phyloP scores from a whole-genome alignment of 352 stramenopile genomes.

The Pythium guiyangense region DNA sequence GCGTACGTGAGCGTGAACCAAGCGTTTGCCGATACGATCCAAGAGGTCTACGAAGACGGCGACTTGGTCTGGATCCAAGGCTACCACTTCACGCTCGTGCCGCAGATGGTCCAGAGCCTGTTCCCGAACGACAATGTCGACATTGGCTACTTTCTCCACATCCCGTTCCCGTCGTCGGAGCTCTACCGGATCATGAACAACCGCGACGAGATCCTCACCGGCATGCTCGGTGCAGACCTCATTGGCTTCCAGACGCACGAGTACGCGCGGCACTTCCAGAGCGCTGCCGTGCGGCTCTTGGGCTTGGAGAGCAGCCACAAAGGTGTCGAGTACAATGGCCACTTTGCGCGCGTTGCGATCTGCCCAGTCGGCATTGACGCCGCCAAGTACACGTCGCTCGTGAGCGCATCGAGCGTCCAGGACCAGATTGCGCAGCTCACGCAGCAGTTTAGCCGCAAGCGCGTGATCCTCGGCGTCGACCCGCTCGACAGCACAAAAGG shows the following conservation, averaged over 20 bases:
- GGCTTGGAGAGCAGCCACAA: conserved; percentile 87
- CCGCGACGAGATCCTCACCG: conserved; percentile 82
- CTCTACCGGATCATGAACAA: conserved; percentile 89
- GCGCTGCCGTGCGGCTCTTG: conserved; percentile 77
- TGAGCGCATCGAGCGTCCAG: conserved; percentile 54
- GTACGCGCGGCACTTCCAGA: conserved; percentile 88
- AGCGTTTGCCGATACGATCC: conserved; percentile 82
- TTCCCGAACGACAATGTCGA: conserved; percentile 89
- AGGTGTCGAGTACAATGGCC: conserved; percentile 85
- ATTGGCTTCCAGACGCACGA: conserved; percentile 91
- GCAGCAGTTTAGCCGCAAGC: conserved; percentile 74
- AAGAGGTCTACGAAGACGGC: conserved; percentile 85
- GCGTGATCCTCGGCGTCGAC: conserved; percentile 83
- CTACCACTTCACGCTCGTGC: conserved; percentile 88
- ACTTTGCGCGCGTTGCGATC: conserved; percentile 85
- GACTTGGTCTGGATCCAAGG: conserved; percentile 90
- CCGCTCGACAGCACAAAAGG: conserved; percentile 87
- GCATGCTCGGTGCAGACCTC: conserved; percentile 85
- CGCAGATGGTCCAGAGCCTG: conserved; percentile 86
- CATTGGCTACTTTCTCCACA: conserved; percentile 89
- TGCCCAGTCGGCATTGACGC: conserved; percentile 87
- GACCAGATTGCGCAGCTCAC: conserved; percentile 58
- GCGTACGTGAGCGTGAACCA: conserved; percentile 88
- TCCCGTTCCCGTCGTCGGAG: conserved; percentile 87
- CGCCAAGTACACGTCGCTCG: conserved; percentile 69